These are phyloP conservation scores for Metschnikowia noctiluminum DNA, from an alignment of 805 yeast genomes.

Conservation along the genomic window DNA sequence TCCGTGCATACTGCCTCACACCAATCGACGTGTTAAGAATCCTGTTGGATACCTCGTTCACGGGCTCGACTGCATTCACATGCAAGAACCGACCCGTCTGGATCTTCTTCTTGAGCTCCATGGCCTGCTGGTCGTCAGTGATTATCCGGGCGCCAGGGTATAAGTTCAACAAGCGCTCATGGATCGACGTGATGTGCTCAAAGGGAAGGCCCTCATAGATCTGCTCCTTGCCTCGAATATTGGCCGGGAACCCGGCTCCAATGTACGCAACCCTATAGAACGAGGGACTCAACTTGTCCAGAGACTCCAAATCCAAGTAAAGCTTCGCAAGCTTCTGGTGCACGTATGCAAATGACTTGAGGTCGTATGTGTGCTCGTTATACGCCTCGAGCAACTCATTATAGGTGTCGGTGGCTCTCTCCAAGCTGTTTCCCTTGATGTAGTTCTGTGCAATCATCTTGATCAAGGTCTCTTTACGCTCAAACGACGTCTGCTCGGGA, in stretches of 20 bases:
- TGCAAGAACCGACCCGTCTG: slow-evolving; percentile 73
- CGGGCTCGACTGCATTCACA: slow-evolving; percentile 71
- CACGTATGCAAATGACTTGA: slow-evolving; percentile 69
- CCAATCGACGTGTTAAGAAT: slow-evolving; percentile 51
- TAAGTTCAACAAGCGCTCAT: slow-evolving; percentile 65
- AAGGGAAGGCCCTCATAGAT: slow-evolving; percentile 85
- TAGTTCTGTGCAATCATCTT: slow-evolving; percentile 70
- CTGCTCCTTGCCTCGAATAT: slow-evolving; percentile 71
- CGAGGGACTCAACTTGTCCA: slow-evolving; percentile 72
- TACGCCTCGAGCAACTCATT: slow-evolving; percentile 76
- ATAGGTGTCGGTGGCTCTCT: slow-evolving; percentile 74
- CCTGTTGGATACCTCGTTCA: slow-evolving; percentile 47
- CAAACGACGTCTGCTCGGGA: slow-evolving; percentile 79
- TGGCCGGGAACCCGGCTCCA: slow-evolving; percentile 81
- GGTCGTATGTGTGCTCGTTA: slow-evolving; percentile 68
- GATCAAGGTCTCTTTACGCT: slow-evolving; percentile 69
- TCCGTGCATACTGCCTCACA: slow-evolving; percentile 70
- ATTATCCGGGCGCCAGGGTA: slow-evolving; percentile 82
- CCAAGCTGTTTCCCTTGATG: slow-evolving; percentile 67
- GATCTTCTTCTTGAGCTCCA: slow-evolving; percentile 43
- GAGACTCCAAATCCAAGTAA: slow-evolving; percentile 62
- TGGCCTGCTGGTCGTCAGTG: slow-evolving; percentile 56
- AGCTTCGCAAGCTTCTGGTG: slow-evolving; percentile 65
- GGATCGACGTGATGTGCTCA: slow-evolving; percentile 82
- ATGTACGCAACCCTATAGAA: slow-evolving; percentile 76